Evolutionary conservation across 2,329 filamentous ascomycete genomes (phyloP), one percentile per base, ranked within the genome.

Genomic region (Apiospora sp.): DNA sequence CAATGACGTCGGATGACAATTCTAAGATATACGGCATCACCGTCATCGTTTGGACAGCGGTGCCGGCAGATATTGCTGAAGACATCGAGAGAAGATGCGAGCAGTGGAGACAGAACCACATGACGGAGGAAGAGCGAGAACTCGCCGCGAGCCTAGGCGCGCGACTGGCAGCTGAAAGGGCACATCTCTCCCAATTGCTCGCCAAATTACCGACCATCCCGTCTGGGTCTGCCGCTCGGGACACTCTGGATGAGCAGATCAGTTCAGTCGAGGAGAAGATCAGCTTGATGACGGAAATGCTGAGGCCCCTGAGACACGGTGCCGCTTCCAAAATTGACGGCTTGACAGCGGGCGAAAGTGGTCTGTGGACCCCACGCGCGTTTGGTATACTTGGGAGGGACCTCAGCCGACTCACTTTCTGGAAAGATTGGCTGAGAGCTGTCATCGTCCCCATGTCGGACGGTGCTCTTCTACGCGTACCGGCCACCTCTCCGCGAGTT

Each of bases 271-370:
- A 99, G 83, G 96, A 99, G 84, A 98, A 98, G 84, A 99, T 99
- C 78, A 91, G 91, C 44, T 87, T 99, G 71, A 99, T 99, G 96
- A 95, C 96, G 1, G 96, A 99, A 83, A 92, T 99, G 84, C 85
- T 99, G 76, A 91, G 96, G 73, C 96, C 96, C 22, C 91, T 99
- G 77, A 90, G 96, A 76, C 96, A 98, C 81, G 96, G 94, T 48
- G 96, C 96, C 64, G 96, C 96, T 43, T 96, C 95, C 69, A 98
- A 98, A 84, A 99, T 99, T 74, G 96, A 99, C 80, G 96, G 96
- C 27, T 87, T 99, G 74, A 98, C 96, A 0, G 94, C 97, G 76
- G 95, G 96, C 61, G 96, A 98, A 81, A 98, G 94, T 71, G 96
- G 96, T 2, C 91, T 98, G 73, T 99, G 96, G 96, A 95, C 94